These are phyloP conservation scores for Epichloe baconii DNA, from an alignment of 2,329 filamentous ascomycete genomes.

Conservation along the genomic window DNA sequence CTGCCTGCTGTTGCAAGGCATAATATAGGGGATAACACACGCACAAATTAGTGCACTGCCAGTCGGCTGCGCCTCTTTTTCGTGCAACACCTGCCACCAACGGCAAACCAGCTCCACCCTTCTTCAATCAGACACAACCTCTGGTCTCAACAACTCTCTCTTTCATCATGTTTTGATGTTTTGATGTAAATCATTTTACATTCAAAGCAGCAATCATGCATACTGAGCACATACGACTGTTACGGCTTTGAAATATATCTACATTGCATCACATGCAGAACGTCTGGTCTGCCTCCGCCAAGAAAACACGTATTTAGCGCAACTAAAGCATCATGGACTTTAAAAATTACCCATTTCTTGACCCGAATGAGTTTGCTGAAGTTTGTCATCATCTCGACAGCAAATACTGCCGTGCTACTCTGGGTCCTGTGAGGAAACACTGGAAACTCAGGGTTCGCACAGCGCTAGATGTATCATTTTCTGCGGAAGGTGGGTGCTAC, in stretches of 20 bases:
- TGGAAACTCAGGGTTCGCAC: slow-evolving; percentile 43
- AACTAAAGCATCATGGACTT: slow-evolving; percentile 24
- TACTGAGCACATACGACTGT: no score
- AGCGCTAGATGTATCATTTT: slow-evolving; percentile 33
- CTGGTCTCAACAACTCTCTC: not conserved
- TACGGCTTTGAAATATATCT: no score
- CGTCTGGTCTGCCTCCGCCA: no score
- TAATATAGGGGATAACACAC: no score
- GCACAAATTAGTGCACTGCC: no score
- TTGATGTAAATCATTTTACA: no score
- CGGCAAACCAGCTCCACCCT: not conserved
- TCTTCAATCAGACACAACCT: not conserved
- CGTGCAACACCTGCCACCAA: no score
- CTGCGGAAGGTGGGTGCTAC: slow-evolving; percentile 26
- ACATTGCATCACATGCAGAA: no score
- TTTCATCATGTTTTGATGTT: not conserved
- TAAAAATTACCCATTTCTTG: slow-evolving; percentile 48
- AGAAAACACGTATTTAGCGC: no score
- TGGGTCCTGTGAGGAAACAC: slow-evolving; percentile 38
- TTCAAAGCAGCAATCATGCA: no score
- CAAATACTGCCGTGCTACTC: slow-evolving; percentile 42
- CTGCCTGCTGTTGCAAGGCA: no score
- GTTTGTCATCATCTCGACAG: slow-evolving; percentile 50
- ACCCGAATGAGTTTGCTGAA: slow-evolving; percentile 47
- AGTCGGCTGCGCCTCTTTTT: no score